Percentiles rank a stretch among this genome's conserved stretches.
phyloP scores from a whole-genome alignment of 2,329 filamentous ascomycete genomes.

The Aspergillus floridensis region DNA sequence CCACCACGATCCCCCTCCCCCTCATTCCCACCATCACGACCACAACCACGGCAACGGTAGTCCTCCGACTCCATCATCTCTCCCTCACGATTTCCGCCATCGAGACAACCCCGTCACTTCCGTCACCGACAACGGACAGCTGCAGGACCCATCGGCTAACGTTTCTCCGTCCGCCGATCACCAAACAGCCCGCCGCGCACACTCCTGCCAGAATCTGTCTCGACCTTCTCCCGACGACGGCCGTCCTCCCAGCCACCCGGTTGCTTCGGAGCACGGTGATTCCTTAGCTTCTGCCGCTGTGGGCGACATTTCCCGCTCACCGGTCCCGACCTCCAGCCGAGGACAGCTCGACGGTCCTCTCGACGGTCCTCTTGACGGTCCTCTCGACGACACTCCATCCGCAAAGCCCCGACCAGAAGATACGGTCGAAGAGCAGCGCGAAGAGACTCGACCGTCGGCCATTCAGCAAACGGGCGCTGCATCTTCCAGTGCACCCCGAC shows the following conservation, averaged over 20 bases:
- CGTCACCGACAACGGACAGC: not conserved
- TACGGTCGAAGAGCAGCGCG: conserved; percentile 1
- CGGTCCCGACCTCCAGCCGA: not conserved
- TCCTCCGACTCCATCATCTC: not conserved
- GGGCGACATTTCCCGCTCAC: not conserved
- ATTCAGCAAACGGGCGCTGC: not conserved
- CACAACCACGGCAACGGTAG: not conserved
- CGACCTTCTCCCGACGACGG: not conserved
- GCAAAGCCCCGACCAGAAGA: not conserved
- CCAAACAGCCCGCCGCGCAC: not conserved
- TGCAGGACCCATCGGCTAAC: not conserved
- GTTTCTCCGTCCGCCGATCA: not conserved
- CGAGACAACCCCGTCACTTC: not conserved
- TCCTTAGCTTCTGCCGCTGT: not conserved
- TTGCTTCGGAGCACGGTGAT: not conserved
- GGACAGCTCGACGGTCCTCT: conserved; percentile 5
- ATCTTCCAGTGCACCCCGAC: conserved; percentile 1
- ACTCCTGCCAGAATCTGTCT: not conserved
- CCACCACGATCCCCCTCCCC: not conserved
- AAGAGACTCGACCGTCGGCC: conserved; percentile 9
- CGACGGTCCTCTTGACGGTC: conserved; percentile 2
- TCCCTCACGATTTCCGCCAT: not conserved
- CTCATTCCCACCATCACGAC: not conserved
- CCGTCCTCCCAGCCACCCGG: not conserved
- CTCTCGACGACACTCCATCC: conserved; percentile 1